These are phyloP conservation scores for Zygnema circumcarinatum DNA, from an alignment of 139 green algal species.

Conservation along the genomic window DNA sequence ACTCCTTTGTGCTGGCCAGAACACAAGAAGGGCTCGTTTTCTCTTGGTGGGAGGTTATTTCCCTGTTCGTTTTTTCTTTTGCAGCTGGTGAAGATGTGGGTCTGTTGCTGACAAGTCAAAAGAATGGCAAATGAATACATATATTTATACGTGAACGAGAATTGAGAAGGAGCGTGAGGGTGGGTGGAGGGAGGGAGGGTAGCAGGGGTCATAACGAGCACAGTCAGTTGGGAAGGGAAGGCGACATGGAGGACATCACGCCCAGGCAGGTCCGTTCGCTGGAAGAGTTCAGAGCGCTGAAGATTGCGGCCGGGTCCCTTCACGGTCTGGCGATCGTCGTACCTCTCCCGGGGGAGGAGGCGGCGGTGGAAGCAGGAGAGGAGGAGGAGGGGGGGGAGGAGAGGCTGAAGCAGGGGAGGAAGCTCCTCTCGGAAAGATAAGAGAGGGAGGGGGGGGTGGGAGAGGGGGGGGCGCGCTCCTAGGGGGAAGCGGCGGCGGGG, in stretches of 20 bases:
- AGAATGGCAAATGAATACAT: too few species aligned
- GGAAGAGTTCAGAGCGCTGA: not conserved
- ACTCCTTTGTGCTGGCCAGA: not conserved
- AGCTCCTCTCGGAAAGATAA: too few species aligned
- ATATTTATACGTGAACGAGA: too few species aligned
- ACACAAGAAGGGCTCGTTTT: conserved; percentile 1
- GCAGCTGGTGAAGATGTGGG: not conserved
- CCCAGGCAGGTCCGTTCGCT: not conserved
- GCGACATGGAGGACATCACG: not conserved
- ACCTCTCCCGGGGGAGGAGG: not conserved
- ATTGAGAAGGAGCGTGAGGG: too few species aligned
- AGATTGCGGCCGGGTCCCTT: not conserved
- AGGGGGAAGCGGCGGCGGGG: too few species aligned
- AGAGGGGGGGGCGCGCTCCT: too few species aligned
- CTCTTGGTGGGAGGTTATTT: not conserved
- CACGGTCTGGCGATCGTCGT: not conserved
- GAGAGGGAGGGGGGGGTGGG: too few species aligned
- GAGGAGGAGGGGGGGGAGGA: too few species aligned
- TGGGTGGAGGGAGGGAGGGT: too few species aligned
- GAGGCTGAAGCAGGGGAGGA: too few species aligned
- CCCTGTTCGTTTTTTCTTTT: not conserved
- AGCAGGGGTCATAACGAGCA: not conserved
- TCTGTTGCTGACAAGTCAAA: not conserved
- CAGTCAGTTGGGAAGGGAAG: not conserved
- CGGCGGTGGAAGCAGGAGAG: too few species aligned